A percentile compares a stretch with the other conserved stretches of the same genome.
Evolutionary conservation across 2,329 filamentous ascomycete genomes (phyloP).

Genomic region (Pyrenochaeta sp.): DNA sequence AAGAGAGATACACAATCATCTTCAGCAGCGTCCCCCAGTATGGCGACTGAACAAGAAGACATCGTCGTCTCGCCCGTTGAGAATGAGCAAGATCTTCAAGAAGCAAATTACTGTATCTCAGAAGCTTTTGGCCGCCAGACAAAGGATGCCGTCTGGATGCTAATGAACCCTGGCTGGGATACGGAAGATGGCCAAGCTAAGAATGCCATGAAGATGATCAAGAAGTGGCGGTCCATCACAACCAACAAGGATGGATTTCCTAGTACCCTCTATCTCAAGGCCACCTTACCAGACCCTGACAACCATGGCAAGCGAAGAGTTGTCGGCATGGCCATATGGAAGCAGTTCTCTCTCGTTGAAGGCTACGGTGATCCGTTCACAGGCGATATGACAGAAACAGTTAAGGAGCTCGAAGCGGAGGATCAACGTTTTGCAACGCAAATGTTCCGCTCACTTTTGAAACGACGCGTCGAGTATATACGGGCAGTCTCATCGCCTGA

Average conservation of each 20-base stretch:
- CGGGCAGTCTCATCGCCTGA: constrained; percentile 21
- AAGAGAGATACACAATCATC: not conserved
- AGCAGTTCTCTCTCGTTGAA: constrained; percentile 59
- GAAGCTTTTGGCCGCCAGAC: constrained; percentile 62
- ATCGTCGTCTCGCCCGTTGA: constrained; percentile 28
- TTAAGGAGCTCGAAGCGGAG: constrained; percentile 51
- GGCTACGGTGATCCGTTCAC: constrained; percentile 57
- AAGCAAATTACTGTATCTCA: constrained; percentile 44
- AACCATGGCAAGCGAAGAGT: constrained; percentile 42
- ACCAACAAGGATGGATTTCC: constrained; percentile 56
- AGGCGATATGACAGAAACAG: constrained; percentile 19
- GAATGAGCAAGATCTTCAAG: constrained; percentile 32
- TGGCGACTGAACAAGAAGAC: constrained; percentile 20
- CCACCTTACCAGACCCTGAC: constrained; percentile 53
- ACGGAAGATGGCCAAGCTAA: constrained; percentile 55
- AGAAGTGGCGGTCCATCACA: constrained; percentile 54
- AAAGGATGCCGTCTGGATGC: constrained; percentile 61
- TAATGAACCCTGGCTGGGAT: constrained; percentile 65
- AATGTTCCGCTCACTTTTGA: constrained; percentile 55
- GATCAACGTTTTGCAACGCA: constrained; percentile 60
- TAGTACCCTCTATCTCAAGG: constrained; percentile 64
- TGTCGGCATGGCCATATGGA: constrained; percentile 66
- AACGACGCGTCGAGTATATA: constrained; percentile 51
- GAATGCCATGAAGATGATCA: constrained; percentile 50
- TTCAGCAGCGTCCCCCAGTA: constrained; percentile 3